Evolutionary conservation across 441 rosid genomes (phyloP), one percentile per base, ranked within the genome.

Genomic region (Gossypium schwendimanii): DNA sequence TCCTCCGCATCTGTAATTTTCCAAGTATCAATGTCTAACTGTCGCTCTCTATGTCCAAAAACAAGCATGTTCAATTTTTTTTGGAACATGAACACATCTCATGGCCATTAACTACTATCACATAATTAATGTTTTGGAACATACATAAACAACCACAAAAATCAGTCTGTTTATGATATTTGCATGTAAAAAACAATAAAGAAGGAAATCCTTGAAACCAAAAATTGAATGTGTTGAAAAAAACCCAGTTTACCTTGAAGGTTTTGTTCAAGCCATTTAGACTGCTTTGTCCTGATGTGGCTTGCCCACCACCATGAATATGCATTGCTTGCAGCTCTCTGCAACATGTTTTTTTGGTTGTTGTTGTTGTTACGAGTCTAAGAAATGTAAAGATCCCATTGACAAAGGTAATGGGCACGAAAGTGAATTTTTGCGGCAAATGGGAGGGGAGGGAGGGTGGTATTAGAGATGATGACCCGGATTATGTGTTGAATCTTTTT

Each of bases 291-390:
- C 72, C 99, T 84, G 66, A 94, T 87, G 79, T 92, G 97, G 87
- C 98, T 94, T 2, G 98, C 97, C 98, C 98, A 94, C 99, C 98
- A 91, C 99, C 99, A 94, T 72, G 98, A 89, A 81, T 94, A 89
- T 3, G 98, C 97, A 84, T 89, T 91, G 78, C 88, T 84, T 54
- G 98, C 97, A 31, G 98, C 99, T 88, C 90, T 87, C 72, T 91
- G 97, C 88, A 91, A 80, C 99, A 93, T 92, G 23, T 0, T 75
- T 72, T 53, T 26, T 33, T 33, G 39, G 39, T 33, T 0, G 39
- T 33, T 6, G 39, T 33, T 0, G 39, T 33, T 6, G 8, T 33
- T 33, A 33, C 6, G 9, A 33, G 39, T 33, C 39, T 33, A 6
- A 33, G 60, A 73, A 58, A 72, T n/a, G 12, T 68, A 44, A 68